Evolutionary conservation across 75 land plant species (phyloP), one percentile per base, ranked within the genome.

Genomic region (Picea glauca): DNA sequence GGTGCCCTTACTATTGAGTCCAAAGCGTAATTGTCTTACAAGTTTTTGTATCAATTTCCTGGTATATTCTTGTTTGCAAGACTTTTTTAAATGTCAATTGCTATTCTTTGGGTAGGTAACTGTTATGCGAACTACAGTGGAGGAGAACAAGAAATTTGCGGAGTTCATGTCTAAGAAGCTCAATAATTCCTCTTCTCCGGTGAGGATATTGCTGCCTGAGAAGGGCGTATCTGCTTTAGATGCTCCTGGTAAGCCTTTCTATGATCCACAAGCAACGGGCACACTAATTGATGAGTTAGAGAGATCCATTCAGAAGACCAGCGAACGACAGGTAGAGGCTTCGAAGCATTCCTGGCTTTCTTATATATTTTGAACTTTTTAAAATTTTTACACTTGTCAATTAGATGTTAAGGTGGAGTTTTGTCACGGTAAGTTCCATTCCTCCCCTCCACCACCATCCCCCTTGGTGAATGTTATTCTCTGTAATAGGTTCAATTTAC

Each of bases 191-290:
- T 80, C 88, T 62, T 86, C 91, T 73, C 91, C 86, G 78, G 82
- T 97, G 54, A 78, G 84, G 68, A 81, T 97, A 59, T 87, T 96
- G 81, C 77, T 94, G 54, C 99, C 99, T 65, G 79, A 91, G 79
- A 95, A 93, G 78, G 99, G 99, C 72, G 79, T 97, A 35, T 97
- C 99, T 77, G 98, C 93, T 56, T 83, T 97, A 43, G 99, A 97
- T 90, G 87, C 88, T 67, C 85, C 83, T 58, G 96, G 91, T 33
- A 95, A 85, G 80, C 90, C 99, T 31, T 97, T 97, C 78, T 90
- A 88, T 86, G 93, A 94, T 89, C 91, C 93, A 68, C 88, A 90
- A 57, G 90, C 96, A 56, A 91, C 98, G 62, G 78, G 67, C 32
- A 78, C 89, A 38, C 87, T 97, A 21, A 81, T 95, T 33, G 79